Conservation (phyloP, 2,329 filamentous ascomycete species). For the Calonectria hawksworthii region DNA sequence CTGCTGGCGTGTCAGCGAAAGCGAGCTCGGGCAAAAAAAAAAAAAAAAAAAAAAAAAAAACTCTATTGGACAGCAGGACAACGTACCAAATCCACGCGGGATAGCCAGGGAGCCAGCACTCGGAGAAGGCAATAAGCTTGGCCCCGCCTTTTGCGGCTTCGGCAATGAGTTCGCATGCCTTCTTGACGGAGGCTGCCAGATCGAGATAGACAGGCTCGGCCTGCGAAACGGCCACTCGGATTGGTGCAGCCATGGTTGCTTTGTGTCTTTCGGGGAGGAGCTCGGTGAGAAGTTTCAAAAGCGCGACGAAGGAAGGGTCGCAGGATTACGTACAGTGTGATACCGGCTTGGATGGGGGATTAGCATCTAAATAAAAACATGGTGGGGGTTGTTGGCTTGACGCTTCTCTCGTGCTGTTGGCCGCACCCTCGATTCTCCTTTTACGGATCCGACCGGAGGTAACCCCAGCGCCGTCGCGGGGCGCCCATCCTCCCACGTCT, state of each 20-base stretch:
- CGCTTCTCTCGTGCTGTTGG: neutral
- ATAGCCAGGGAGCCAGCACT: slow-evolving; percentile 68
- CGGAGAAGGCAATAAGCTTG: slow-evolving; percentile 67
- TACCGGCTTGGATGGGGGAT: neutral
- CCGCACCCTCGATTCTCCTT: neutral
- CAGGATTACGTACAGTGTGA: neutral
- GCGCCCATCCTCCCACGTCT: neutral
- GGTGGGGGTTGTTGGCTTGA: neutral
- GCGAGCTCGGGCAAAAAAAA: neutral
- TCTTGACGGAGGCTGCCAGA: slow-evolving; percentile 40
- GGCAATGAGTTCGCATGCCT: slow-evolving; percentile 40
- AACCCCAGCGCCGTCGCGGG: neutral
- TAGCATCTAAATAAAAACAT: slow-evolving; percentile 6
- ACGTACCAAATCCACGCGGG: slow-evolving; percentile 57
- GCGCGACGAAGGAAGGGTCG: neutral
- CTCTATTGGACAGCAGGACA: neutral
- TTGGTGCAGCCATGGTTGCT: slow-evolving; percentile 30
- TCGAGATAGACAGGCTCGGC: slow-evolving; percentile 46
- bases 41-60: neutral
- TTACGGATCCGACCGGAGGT: neutral
- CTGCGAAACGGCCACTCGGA: slow-evolving; percentile 43
- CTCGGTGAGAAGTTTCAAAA: neutral
- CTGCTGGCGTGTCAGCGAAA: slow-evolving; percentile 21
- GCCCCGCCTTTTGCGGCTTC: slow-evolving; percentile 59
- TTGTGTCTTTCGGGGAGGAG: neutral